Percentiles rank a stretch among this genome's conserved stretches.
These are phyloP conservation scores for Wickerhamomyces ciferrii DNA, from an alignment of 805 yeast species.

Conservation along the genomic window DNA sequence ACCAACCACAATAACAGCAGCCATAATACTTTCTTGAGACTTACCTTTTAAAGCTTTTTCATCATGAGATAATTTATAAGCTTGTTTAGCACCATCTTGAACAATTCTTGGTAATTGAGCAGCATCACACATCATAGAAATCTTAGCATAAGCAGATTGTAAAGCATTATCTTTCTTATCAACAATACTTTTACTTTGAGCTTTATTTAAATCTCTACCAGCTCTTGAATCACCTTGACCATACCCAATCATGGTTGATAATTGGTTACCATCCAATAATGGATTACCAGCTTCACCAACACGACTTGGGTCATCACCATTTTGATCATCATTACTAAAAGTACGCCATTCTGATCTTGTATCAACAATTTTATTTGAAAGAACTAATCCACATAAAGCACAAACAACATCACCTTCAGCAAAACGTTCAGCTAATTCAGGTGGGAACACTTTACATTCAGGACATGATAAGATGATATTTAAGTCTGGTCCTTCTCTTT, in stretches of 20 bases:
- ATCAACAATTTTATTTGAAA: constrained; percentile 88
- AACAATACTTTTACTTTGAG: constrained; percentile 79
- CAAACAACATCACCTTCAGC: constrained; percentile 99
- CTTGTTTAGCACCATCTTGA: constrained; percentile 96
- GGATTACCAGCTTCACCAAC: constrained; percentile 98
- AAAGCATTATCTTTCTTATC: constrained; percentile 86
- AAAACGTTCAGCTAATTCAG: constrained; percentile 89
- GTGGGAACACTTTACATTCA: constrained; percentile 93
- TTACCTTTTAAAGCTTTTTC: constrained; percentile 84
- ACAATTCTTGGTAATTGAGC: constrained; percentile 92
- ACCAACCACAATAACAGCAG: constrained; percentile 91
- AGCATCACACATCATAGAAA: constrained; percentile 96
- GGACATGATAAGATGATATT: constrained; percentile 91
- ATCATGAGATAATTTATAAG: constrained; percentile 85
- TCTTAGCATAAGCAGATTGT: constrained; percentile 83
- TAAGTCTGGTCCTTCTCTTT: constrained; percentile 65
- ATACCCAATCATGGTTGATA: constrained; percentile 86
- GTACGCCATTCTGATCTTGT: constrained; percentile 99
- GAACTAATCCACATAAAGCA: constrained; percentile 91
- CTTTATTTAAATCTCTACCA: constrained; percentile 87
- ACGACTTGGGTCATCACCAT: constrained; percentile 98
- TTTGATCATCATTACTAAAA: constrained; percentile 94
- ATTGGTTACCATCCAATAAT: constrained; percentile 81
- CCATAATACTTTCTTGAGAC: constrained; percentile 91
- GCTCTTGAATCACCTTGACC: constrained; percentile 79